These are phyloP conservation scores for Turritis glabra DNA, from an alignment of 345 rosid genomes.

Conservation along the genomic window DNA sequence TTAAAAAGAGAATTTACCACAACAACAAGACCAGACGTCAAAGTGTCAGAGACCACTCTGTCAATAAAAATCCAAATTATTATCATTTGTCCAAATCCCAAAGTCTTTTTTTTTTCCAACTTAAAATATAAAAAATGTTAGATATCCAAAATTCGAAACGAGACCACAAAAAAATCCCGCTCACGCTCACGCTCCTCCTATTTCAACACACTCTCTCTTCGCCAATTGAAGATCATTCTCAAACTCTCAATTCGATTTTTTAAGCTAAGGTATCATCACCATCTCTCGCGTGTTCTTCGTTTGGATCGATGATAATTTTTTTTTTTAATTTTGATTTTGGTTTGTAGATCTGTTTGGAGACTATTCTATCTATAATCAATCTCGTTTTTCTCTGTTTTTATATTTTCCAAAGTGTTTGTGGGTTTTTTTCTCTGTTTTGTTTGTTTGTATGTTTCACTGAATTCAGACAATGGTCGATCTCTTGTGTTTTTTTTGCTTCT, in stretches of 20 bases:
- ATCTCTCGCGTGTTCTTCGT: background rate
- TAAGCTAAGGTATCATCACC: conserved; percentile 11
- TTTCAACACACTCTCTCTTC: conserved; percentile 13
- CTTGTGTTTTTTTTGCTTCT: background rate
- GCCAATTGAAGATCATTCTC: conserved; percentile 9
- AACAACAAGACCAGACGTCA: conserved; percentile 20
- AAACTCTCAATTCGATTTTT: background rate
- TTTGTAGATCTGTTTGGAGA: conserved; percentile 20
- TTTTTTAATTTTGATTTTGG: background rate
- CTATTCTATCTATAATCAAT: background rate
- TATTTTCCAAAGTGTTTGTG: background rate
- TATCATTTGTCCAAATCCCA: background rate
- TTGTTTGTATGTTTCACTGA: background rate
- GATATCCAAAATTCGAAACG: conserved; percentile 11
- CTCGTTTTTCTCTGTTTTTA: background rate
- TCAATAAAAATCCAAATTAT: conserved; percentile 1
- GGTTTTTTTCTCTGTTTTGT: background rate
- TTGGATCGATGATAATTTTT: background rate
- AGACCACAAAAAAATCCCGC: conserved; percentile 33
- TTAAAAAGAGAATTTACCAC: background rate
- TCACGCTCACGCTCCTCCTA: conserved; percentile 26
- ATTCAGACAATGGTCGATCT: background rate
- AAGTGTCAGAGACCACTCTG: conserved; percentile 32
- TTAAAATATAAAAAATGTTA: background rate
- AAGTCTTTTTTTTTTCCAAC: background rate